Conservation (phyloP, 257 asterid genomes). For the Schizonepeta tenuifolia region DNA sequence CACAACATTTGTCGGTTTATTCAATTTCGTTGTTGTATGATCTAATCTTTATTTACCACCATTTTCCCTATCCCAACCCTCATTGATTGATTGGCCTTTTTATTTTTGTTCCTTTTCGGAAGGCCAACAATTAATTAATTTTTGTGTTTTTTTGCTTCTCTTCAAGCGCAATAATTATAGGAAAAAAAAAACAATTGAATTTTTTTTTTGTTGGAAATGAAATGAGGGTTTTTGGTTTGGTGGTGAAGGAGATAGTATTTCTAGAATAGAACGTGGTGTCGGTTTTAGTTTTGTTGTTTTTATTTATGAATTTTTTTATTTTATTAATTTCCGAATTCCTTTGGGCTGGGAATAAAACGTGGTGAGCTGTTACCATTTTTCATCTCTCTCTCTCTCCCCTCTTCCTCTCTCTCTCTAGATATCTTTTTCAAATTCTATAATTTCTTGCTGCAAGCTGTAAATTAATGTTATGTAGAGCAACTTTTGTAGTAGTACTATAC, state of each 20-base stretch:
- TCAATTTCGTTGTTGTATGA: constrained; percentile 25
- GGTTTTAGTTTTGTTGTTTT: constrained; percentile 26
- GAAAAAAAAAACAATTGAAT: neutral
- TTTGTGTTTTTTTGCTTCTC: neutral
- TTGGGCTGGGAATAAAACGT: constrained; percentile 47
- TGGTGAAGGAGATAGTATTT: constrained; percentile 17
- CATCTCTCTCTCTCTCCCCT: constrained; percentile 12
- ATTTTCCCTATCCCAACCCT: constrained; percentile 17
- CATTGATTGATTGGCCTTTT: constrained; percentile 37
- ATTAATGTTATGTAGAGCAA: constrained; percentile 32
- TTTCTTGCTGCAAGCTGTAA: constrained; percentile 47
- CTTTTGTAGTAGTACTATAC: constrained; percentile 47
- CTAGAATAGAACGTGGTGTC: constrained; percentile 30
- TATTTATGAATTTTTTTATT: constrained; percentile 24
- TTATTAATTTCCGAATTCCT: constrained; percentile 23
- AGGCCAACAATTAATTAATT: constrained; percentile 11
- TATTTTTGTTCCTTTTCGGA: neutral
- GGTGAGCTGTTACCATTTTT: constrained; percentile 59
- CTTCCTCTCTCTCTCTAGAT: constrained; percentile 19
- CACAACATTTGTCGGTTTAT: constrained; percentile 40
- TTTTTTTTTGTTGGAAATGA: neutral
- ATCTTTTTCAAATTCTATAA: constrained; percentile 27
- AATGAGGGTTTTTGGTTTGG: constrained; percentile 32
- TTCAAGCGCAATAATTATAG: neutral
- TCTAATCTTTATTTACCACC: constrained; percentile 30